Base-by-base conservation (phyloP, 2,329 filamentous ascomycete genomes). In the Aspergillus phoenicis region DNA sequence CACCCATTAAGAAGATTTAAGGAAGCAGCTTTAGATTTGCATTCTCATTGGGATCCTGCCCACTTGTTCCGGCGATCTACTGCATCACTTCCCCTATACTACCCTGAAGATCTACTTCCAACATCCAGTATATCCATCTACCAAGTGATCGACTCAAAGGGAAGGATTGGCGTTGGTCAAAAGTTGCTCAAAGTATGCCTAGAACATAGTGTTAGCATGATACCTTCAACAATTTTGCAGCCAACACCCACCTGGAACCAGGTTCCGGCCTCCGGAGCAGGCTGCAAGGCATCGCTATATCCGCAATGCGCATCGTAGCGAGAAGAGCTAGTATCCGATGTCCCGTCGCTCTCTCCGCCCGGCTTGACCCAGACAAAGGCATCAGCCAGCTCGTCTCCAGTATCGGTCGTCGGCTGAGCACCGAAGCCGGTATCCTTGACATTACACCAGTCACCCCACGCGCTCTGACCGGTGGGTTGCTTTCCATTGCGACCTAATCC, bases 311-410 rank as follows among this genome's bases (percentile, higher is more conserved):
- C 74, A 70, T 87, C 84, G 70, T 84, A 87, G 55, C 83, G 82
- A 20, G 75, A 64, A 8, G 85, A 80, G 36, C 68, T 75, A 41
- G 76, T 78, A 68, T 85, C 75, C 38, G 79, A 82, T 39, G 81
- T 83, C 59, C 81, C 82, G 60, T 84, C 82, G 58, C 77, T 79
- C 72, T 84, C 82, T 57, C 81, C 82, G 64, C 88, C 88, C 4
- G 88, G 88, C 82, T 90, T 90, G 67, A 89, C 79, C 88, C 88
- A 90, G 60, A 89, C 87, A 65, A 90, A 87, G 43, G 87, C 86
- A 72, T 90, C 88, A 36, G 84, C 79, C 17, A 87, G 77, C 1
- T 75, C 70, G 64, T 86, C 81, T 13, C 84, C 85, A 8, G 87
- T 90, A 70, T 85, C 78, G n/a, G 85, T 80, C 3, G 84, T 84